phyloP scores from a whole-genome alignment of 306 rosid species.

The Prunus armeniaca region DNA sequence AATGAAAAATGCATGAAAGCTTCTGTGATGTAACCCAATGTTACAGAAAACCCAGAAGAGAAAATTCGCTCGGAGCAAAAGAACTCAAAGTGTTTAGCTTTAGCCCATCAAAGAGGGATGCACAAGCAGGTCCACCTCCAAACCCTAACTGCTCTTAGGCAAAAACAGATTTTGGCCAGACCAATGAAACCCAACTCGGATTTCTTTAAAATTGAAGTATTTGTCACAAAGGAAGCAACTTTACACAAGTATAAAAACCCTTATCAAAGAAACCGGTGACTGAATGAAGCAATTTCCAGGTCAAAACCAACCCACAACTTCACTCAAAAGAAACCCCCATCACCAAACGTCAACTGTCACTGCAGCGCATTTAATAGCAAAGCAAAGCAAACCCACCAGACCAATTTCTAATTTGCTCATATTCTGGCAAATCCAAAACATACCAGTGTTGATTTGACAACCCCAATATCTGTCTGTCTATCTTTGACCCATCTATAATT shows the following conservation, averaged over 20 bases:
- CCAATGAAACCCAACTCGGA: slow-evolving; percentile 18
- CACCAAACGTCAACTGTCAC: slow-evolving; percentile 12
- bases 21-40: neutral
- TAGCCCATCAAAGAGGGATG: slow-evolving; percentile 11
- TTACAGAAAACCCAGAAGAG: slow-evolving; percentile 2
- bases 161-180: neutral
- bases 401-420: slow-evolving; percentile 33
- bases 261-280: neutral
- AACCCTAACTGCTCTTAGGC: slow-evolving; percentile 1
- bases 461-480: slow-evolving; percentile 11
- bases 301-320: slow-evolving; percentile 15
- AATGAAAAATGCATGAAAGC: slow-evolving; percentile 39
- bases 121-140: too few species aligned
- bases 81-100: neutral
- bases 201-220: slow-evolving; percentile 18
- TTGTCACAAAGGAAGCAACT: neutral
- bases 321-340: slow-evolving; percentile 6
- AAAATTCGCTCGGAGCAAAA: slow-evolving; percentile 8
- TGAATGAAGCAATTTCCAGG: slow-evolving; percentile 11
- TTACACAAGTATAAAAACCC: neutral
- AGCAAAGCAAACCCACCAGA: slow-evolving; percentile 32
- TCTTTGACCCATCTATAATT: slow-evolving; percentile 17
- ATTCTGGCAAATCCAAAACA: slow-evolving; percentile 36
- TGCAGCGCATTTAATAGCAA: slow-evolving; percentile 41
- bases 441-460: slow-evolving; percentile 26